These are phyloP conservation scores for Podila epigama DNA, from an alignment of 192 early-diverging fungal genomes.

Conservation along the genomic window DNA sequence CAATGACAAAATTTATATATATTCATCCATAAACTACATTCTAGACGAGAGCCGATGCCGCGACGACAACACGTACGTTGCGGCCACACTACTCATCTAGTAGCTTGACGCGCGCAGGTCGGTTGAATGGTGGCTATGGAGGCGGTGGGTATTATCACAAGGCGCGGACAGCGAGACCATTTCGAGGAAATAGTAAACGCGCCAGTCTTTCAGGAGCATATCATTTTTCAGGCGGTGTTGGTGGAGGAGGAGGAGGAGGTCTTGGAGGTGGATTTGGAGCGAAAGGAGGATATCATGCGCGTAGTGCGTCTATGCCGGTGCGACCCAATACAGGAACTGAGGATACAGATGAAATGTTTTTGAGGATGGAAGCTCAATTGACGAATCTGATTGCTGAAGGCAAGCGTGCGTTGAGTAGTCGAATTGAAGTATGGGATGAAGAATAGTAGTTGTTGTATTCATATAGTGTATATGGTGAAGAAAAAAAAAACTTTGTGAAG, in stretches of 20 bases:
- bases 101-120: not conserved
- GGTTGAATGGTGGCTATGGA: too few relatives aligned
- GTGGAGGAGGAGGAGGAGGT: too few relatives aligned
- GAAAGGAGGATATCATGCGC: conserved; percentile 16
- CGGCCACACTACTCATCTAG: not conserved
- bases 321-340: conserved; percentile 39
- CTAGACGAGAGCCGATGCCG: too few relatives aligned
- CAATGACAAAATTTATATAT: too few relatives aligned
- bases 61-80: not conserved
- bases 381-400: conserved; percentile 45
- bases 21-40: not conserved
- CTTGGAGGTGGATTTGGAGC: too few relatives aligned
- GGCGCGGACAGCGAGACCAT: conserved; percentile 13
- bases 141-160: conserved; percentile 8
- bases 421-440: conserved; percentile 43
- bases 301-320: conserved; percentile 27
- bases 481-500: not conserved
- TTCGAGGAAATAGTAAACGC: too few relatives aligned
- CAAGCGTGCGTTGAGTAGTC: conserved; percentile 36
- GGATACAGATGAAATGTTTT: conserved; percentile 36
- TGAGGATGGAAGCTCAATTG: conserved; percentile 49
- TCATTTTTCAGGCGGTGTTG: not conserved
- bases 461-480: not conserved
- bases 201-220: conserved; percentile 14
- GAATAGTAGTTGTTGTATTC: conserved; percentile 6